Conservation (phyloP, 441 rosid species). For the Adansonia grandidieri region DNA sequence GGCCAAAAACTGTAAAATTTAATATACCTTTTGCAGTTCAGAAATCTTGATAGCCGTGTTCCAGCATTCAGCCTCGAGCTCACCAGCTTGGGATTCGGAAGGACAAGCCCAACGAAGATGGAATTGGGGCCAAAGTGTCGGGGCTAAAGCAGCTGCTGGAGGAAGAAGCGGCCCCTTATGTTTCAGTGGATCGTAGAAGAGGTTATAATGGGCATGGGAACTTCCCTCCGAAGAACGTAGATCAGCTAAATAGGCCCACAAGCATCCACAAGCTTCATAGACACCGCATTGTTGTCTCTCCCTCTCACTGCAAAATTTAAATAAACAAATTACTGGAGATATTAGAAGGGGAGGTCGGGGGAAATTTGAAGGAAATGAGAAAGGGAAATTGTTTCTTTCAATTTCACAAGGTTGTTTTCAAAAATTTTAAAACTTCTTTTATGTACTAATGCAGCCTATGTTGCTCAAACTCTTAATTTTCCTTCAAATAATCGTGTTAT, state of each 20-base stretch:
- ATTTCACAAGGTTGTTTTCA: not conserved
- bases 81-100: conserved; percentile 78
- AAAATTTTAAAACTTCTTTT: not conserved
- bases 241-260: conserved; percentile 90
- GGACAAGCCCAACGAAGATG: conserved; percentile 99
- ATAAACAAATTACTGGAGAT: conserved; percentile 14
- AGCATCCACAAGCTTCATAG: conserved; percentile 75
- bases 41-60: conserved; percentile 66
- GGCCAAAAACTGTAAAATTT: conserved; percentile 12
- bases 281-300: conserved; percentile 77
- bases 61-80: conserved; percentile 75
- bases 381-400: not conserved
- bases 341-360: not conserved
- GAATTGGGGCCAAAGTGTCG: conserved; percentile 96
- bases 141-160: conserved; percentile 98
- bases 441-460: not conserved
- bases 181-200: conserved; percentile 69
- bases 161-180: conserved; percentile 68
- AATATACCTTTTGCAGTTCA: conserved; percentile 72
- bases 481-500: too few relatives aligned
- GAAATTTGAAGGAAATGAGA: not conserved
- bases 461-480: too few relatives aligned
- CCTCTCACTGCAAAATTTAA: conserved; percentile 70
- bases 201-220: conserved; percentile 78
- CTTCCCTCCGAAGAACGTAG: conserved; percentile 61